Conservation (phyloP, 2,329 filamentous ascomycete genomes). For the Plectosphaerella plurivora region DNA sequence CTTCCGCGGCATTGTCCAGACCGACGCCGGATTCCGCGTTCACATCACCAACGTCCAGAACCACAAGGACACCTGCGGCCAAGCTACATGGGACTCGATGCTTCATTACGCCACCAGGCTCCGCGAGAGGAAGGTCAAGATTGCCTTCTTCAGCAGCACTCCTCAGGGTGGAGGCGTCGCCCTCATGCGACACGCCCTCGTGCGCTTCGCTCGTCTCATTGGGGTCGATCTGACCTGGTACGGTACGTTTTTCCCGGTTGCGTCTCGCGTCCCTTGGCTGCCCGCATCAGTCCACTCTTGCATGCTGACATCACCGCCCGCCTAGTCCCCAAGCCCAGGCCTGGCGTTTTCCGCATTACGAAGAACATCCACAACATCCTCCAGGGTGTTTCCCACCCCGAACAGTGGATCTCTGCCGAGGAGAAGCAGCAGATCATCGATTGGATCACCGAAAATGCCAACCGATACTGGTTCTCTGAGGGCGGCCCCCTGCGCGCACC, state of each 20-base stretch:
- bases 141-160: constrained; percentile 77
- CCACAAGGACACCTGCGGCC: constrained; percentile 57
- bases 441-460: constrained; percentile 71
- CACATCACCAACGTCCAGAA: constrained; percentile 51
- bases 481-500: constrained; percentile 63
- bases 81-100: constrained; percentile 61
- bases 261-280: neutral
- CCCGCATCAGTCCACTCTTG: neutral
- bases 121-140: constrained; percentile 58
- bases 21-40: constrained; percentile 62
- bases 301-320: constrained; percentile 6
- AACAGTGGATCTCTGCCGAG: constrained; percentile 58
- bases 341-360: constrained; percentile 75
- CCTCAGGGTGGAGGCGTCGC: constrained; percentile 81
- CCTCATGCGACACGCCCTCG: constrained; percentile 74
- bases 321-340: constrained; percentile 70
- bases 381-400: constrained; percentile 67
- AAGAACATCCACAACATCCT: constrained; percentile 89
- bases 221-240: constrained; percentile 72
- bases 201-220: constrained; percentile 63
- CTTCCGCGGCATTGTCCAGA: constrained; percentile 64
- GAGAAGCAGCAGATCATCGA: constrained; percentile 60
- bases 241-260: constrained; percentile 32
- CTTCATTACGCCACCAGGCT: constrained; percentile 60
- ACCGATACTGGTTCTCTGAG: constrained; percentile 67